phyloP scores from a whole-genome alignment of 2,329 filamentous ascomycete genomes.

The Geoglossum cookeanum region DNA sequence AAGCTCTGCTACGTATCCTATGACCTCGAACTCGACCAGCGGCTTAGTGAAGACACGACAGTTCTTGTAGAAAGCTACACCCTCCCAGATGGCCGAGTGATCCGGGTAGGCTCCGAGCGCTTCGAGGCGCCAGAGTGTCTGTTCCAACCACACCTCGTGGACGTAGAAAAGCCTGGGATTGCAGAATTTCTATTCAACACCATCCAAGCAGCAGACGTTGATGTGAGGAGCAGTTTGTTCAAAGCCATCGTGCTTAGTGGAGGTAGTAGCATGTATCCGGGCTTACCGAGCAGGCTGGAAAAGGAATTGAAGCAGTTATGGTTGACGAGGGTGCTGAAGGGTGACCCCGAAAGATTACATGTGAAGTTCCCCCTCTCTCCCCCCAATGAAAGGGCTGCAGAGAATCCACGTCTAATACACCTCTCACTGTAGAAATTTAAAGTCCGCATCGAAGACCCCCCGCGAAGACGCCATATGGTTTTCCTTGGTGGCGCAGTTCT shows the following conservation, averaged over 20 bases:
- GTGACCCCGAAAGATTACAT: constrained; percentile 78
- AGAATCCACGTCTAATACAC: neutral
- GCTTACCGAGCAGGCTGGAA: constrained; percentile 80
- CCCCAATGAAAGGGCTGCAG: neutral
- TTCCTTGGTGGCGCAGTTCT: constrained; percentile 92
- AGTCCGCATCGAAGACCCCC: constrained; percentile 95
- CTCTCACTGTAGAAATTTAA: constrained; percentile 62
- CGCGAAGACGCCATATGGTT: constrained; percentile 95
- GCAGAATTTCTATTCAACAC: constrained; percentile 98
- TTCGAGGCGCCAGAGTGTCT: constrained; percentile 97
- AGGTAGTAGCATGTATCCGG: constrained; percentile 97
- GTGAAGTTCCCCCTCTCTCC: constrained; percentile 22
- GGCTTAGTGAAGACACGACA: constrained; percentile 90
- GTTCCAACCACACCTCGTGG: constrained; percentile 95
- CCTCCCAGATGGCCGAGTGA: constrained; percentile 85
- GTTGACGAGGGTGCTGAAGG: constrained; percentile 77
- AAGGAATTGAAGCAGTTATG: constrained; percentile 98
- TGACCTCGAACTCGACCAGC: constrained; percentile 89
- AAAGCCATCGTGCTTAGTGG: constrained; percentile 95
- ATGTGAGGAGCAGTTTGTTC: constrained; percentile 83
- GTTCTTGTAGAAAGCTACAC: constrained; percentile 96
- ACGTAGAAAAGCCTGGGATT: constrained; percentile 92
- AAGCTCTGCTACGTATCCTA: constrained; percentile 99
- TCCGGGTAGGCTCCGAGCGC: constrained; percentile 86
- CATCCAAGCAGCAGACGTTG: constrained; percentile 87